Percentiles rank a stretch among this genome's conserved stretches.
Evolutionary conservation across 148 eudicot species (phyloP).

Genomic region (Fagopyrum homotropicum): DNA sequence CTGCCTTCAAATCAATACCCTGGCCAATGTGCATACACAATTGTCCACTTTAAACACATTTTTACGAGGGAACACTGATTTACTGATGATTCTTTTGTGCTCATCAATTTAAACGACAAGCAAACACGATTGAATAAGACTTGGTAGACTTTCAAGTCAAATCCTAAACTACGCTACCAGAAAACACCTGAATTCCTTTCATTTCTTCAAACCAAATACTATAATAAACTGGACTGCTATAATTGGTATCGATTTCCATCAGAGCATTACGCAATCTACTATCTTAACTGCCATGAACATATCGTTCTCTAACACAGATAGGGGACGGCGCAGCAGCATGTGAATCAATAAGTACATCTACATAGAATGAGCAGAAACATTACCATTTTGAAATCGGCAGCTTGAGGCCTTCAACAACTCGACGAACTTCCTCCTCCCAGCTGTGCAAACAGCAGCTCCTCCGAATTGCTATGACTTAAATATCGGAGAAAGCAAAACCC

Average conservation of each 20-base stretch:
- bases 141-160: neutral
- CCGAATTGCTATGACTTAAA: neutral
- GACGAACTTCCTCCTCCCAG: neutral
- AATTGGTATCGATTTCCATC: neutral
- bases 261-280: too few species aligned
- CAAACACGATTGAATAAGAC: neutral
- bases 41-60: too few species aligned
- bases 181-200: neutral
- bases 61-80: too few species aligned
- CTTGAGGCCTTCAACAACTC: neutral
- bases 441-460: neutral
- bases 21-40: neutral
- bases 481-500: conserved; percentile 3
- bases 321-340: neutral
- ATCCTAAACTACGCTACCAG: too few species aligned
- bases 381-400: conserved; percentile 3
- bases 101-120: neutral
- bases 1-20: conserved; percentile 70
- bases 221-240: neutral
- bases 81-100: too few species aligned
- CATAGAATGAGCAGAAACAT: neutral
- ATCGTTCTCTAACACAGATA: neutral
- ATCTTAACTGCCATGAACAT: too few species aligned
- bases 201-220: too few species aligned
- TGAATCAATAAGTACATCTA: neutral